phyloP scores from a whole-genome alignment of 192 early-diverging fungal genomes.

The Backusella morwellensis region DNA sequence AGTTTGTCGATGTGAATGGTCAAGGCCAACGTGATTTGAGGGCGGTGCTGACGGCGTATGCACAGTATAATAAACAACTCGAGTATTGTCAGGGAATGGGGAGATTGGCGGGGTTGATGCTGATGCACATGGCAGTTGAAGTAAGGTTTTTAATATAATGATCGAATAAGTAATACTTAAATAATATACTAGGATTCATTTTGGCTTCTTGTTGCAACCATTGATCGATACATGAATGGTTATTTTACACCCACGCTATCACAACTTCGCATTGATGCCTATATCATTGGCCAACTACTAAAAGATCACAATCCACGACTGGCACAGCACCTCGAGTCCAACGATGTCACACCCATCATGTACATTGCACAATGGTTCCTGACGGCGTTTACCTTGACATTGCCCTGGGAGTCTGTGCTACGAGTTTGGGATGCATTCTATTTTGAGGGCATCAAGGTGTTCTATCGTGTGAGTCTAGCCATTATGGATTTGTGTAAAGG shows the following conservation, averaged over 20 bases:
- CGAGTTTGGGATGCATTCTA: conserved; percentile 94
- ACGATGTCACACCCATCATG: conserved; percentile 84
- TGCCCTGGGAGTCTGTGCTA: conserved; percentile 87
- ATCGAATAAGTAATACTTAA: not conserved
- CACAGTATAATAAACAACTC: conserved; percentile 77
- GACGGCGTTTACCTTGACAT: conserved; percentile 83
- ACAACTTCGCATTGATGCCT: conserved; percentile 77
- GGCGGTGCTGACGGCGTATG: conserved; percentile 79
- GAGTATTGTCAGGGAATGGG: conserved; percentile 99
- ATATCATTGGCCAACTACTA: conserved; percentile 77
- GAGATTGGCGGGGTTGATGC: conserved; percentile 82
- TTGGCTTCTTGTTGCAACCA: conserved; percentile 80
- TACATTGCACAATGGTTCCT: conserved; percentile 95
- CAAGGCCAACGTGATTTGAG: conserved; percentile 75
- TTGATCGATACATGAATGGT: conserved; percentile 70
- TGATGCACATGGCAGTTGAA: conserved; percentile 79
- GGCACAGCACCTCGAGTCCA: conserved; percentile 64
- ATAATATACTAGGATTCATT: conserved; percentile 66
- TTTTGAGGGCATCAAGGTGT: conserved; percentile 79
- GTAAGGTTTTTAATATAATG: not conserved
- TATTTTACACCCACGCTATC: conserved; percentile 74
- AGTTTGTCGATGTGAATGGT: conserved; percentile 70
- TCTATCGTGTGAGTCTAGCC: conserved; percentile 80
- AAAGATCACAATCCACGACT: conserved; percentile 64
- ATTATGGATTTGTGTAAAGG: conserved; percentile 57